Evolutionary conservation across 2,329 filamentous ascomycete species (phyloP).

Genomic region (Colletotrichum noveboracense): DNA sequence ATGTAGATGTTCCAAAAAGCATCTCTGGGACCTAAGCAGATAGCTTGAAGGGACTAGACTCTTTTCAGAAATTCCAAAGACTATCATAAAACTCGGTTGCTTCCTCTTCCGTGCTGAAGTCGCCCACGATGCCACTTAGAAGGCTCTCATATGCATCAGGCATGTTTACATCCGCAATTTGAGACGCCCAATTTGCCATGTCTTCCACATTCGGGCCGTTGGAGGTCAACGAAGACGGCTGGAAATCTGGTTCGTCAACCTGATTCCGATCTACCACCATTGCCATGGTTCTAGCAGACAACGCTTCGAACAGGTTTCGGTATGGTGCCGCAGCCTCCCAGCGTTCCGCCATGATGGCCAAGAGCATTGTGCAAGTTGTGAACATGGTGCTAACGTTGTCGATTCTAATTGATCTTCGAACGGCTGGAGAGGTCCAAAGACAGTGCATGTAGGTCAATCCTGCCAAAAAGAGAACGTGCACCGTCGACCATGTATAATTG

Average conservation of each 20-base stretch:
- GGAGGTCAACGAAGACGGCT: background rate
- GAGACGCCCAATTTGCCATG: background rate
- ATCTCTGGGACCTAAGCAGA: background rate
- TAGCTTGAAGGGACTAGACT: background rate
- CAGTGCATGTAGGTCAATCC: conserved; percentile 32
- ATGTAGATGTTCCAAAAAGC: background rate
- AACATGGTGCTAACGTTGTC: conserved; percentile 29
- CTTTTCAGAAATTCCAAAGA: background rate
- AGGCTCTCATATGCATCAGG: background rate
- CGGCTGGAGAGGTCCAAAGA: conserved; percentile 32
- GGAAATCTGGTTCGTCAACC: background rate
- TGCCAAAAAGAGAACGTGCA: conserved; percentile 11
- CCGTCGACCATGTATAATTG: conserved; percentile 13
- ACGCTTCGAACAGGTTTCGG: conserved; percentile 36
- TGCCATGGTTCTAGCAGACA: conserved; percentile 27
- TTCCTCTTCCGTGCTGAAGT: background rate
- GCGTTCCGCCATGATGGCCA: conserved; percentile 35
- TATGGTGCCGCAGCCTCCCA: conserved; percentile 34
- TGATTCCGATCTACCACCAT: conserved; percentile 21
- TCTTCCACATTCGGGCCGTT: background rate
- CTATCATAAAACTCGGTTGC: background rate
- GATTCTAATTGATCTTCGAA: conserved; percentile 11
- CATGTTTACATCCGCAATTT: background rate
- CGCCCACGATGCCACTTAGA: background rate
- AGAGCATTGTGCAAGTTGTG: conserved; percentile 32